Evolutionary conservation across 176 grass and related monocot species (phyloP).

Genomic region (Saccharum spontaneum): DNA sequence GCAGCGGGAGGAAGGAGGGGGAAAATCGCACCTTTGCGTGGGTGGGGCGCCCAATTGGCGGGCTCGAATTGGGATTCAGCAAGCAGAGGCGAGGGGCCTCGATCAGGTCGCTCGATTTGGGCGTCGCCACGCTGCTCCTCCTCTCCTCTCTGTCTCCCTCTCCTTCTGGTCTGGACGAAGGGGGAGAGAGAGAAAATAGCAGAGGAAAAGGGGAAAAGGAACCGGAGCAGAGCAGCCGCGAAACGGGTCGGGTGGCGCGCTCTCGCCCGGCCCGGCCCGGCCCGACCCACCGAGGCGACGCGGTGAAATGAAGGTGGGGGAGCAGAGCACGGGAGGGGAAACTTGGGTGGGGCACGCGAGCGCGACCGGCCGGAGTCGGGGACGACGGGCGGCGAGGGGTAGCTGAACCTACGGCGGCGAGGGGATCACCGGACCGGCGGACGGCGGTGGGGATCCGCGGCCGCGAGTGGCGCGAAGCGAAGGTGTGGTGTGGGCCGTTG

Average conservation of each 20-base stretch:
- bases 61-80: conserved; percentile 24
- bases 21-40: conserved; percentile 44
- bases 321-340: background rate
- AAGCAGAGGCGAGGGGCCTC: background rate
- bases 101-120: conserved; percentile 39
- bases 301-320: background rate
- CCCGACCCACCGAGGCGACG: background rate
- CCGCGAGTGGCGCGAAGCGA: background rate
- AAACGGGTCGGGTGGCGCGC: conserved; percentile 21
- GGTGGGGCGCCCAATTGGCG: conserved; percentile 22
- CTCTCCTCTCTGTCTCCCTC: background rate
- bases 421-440: background rate
- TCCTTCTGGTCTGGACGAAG: background rate
- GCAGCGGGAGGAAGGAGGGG: background rate
- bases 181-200: conserved; percentile 13
- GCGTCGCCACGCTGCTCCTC: conserved; percentile 39
- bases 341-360: background rate
- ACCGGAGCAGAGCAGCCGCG: background rate
- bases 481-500: background rate
- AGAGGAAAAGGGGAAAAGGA: conserved; percentile 31
- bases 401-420: background rate
- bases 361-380: background rate
- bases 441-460: background rate
- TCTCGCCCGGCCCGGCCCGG: background rate
- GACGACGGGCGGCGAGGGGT: background rate